Evolutionary conservation across 208 protist genomes (phyloP), one percentile per base, ranked within the genome.

Genomic region (Leishmania braziliensis): DNA sequence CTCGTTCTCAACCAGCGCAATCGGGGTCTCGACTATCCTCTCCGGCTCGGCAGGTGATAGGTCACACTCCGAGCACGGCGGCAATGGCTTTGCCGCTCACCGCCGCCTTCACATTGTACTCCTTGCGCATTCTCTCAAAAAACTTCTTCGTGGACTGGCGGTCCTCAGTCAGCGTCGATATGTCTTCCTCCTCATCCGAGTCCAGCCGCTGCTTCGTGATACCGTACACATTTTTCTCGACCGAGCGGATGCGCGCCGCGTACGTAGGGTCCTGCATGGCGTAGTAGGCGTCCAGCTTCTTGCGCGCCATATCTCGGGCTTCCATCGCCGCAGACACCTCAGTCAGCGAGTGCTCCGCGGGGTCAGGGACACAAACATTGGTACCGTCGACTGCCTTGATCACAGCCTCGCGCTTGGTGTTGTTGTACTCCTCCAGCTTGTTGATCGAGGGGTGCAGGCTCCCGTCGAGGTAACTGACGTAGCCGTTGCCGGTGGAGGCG

Each of bases 401-500:
- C n/a, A 90, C 79, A 23, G 5, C 78, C 9, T 76, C 79, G 75
- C 85, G 87, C 20, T 79, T 75, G 62, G 77, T 23, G 48, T 80
- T 54, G 80, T 97, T 96, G 85, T 96, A 80, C 53, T 69, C 77
- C 23, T 88, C 82, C 14, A 93, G 56, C 48, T 76, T 63, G 53
- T 56, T 60, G 9, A 91, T 33, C 14, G 85, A 78, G 26, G 66
- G 1, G 80, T 95, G 93, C 63, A 86, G 58, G 50, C 75, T 85
- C 76, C 93, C 93, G 71, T 97, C 93, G 65, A 97, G 60, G 87
- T 95, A 97, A 20, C 89, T 94, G 16, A 95, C 89, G 80, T 91
- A 90, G 68, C 78, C 78, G 48, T 68, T 78, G 26, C 72, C 84
- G 56, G 82, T 76, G 71, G 56, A 36, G 6, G 77, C 69, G 46